Conservation (phyloP, 768 basidiomycete genomes). For the Leccinum arenicola region DNA sequence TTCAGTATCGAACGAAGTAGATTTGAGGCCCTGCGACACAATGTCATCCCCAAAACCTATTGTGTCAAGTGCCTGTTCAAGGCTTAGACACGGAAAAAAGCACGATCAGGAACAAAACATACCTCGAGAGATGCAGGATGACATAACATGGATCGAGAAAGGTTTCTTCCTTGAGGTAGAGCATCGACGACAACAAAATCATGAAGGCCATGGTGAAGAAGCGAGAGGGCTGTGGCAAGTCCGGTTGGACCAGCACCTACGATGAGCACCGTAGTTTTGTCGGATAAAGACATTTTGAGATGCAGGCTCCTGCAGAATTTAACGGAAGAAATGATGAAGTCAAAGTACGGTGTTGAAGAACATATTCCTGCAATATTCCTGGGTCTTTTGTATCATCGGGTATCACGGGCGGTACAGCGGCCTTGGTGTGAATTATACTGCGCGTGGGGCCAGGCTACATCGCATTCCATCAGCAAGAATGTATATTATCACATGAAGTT, state of each 20-base stretch:
- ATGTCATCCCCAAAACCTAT: conserved; percentile 41
- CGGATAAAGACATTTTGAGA: conserved; percentile 27
- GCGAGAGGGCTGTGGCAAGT: conserved; percentile 44
- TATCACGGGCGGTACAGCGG: too few relatives aligned
- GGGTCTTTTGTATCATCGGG: not conserved
- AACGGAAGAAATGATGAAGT: not conserved
- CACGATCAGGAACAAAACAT: conserved; percentile 2
- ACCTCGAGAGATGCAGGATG: conserved; percentile 53
- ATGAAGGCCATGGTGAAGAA: conserved; percentile 37
- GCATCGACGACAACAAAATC: conserved; percentile 47
- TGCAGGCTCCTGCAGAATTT: not conserved
- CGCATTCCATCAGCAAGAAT: not conserved
- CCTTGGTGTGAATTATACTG: too few relatives aligned
- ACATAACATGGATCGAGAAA: conserved; percentile 44
- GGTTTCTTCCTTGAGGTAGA: conserved; percentile 27
- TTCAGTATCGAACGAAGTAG: conserved; percentile 23
- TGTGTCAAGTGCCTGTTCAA: conserved; percentile 43
- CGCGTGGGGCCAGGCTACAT: not conserved
- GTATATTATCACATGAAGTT: not conserved
- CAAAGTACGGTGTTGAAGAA: not conserved
- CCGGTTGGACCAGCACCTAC: conserved; percentile 52
- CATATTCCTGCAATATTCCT: not conserved
- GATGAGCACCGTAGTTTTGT: conserved; percentile 42
- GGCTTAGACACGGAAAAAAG: conserved; percentile 25
- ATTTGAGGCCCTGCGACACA: conserved; percentile 36